Conservation (phyloP, 2,329 filamentous ascomycete species). For the Tolypocladium paradoxum region DNA sequence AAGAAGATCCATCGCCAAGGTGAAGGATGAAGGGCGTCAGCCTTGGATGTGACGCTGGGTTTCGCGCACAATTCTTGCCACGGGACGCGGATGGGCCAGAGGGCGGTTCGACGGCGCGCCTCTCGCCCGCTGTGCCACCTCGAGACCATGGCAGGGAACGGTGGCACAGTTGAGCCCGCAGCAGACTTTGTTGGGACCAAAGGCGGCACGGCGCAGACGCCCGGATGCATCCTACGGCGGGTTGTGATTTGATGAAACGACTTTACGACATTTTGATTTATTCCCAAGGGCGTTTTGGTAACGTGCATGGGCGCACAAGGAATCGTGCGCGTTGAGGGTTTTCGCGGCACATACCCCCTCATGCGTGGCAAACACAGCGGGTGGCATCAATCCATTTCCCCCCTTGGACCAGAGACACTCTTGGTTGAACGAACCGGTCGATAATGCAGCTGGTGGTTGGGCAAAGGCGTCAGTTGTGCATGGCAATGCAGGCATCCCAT, state of each 20-base stretch:
- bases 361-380: neutral
- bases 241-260: neutral
- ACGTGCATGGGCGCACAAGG: neutral
- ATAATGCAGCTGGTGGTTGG: neutral
- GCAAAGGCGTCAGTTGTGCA: neutral
- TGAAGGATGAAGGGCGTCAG: constrained; percentile 7
- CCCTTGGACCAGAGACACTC: neutral
- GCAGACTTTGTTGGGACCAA: neutral
- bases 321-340: neutral
- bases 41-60: neutral
- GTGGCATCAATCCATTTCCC: neutral
- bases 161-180: neutral
- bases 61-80: neutral
- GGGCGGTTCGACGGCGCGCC: neutral
- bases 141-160: neutral
- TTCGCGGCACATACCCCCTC: neutral
- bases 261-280: constrained; percentile 2
- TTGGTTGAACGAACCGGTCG: neutral
- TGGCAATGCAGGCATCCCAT: neutral
- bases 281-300: neutral
- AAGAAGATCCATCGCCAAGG: constrained; percentile 47
- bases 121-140: neutral
- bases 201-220: neutral
- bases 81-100: neutral
- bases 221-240: neutral